Evolutionary conservation across 1,284 basidiomycete genomes (phyloP).

Genomic region (Neonothopanus nambi): DNA sequence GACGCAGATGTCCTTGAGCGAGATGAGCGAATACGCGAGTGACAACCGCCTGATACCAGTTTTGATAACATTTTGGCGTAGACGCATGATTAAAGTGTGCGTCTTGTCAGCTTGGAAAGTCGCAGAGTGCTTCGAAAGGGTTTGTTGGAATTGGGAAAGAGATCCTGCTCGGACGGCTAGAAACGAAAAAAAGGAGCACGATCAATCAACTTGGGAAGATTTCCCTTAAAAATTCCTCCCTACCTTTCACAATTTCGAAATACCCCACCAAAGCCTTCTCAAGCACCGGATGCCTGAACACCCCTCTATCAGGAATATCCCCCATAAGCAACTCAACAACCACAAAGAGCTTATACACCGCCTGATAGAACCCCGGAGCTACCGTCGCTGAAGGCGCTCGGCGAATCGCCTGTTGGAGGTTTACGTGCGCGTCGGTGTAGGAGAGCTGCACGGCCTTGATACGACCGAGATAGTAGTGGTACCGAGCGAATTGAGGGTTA

Average conservation of each 20-base stretch:
- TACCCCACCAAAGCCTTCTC: constrained; percentile 90
- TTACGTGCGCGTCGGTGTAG: constrained; percentile 90
- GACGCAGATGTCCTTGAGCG: constrained; percentile 91
- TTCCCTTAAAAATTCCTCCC: constrained; percentile 18
- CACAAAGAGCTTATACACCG: constrained; percentile 93
- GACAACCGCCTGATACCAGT: constrained; percentile 96
- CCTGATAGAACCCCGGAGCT: constrained; percentile 96
- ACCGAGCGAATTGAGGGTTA: constrained; percentile 91
- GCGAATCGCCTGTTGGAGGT: constrained; percentile 93
- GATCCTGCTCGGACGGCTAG: constrained; percentile 95
- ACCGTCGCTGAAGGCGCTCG: constrained; percentile 84
- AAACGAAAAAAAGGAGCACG: not conserved
- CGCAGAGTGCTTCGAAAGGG: constrained; percentile 75
- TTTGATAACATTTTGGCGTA: constrained; percentile 99
- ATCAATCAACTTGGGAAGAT: not conserved
- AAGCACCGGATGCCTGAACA: constrained; percentile 92
- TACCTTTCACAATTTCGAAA: constrained; percentile 95
- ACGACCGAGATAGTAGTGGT: constrained; percentile 94
- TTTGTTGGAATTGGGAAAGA: constrained; percentile 88
- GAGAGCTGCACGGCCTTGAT: constrained; percentile 95
- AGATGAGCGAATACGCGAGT: constrained; percentile 94
- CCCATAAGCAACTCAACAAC: constrained; percentile 98
- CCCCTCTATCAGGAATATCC: constrained; percentile 91
- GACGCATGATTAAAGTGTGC: constrained; percentile 89
- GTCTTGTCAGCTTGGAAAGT: constrained; percentile 90